Conservation (phyloP, 192 early-diverging fungal genomes). For the Podila epigama region DNA sequence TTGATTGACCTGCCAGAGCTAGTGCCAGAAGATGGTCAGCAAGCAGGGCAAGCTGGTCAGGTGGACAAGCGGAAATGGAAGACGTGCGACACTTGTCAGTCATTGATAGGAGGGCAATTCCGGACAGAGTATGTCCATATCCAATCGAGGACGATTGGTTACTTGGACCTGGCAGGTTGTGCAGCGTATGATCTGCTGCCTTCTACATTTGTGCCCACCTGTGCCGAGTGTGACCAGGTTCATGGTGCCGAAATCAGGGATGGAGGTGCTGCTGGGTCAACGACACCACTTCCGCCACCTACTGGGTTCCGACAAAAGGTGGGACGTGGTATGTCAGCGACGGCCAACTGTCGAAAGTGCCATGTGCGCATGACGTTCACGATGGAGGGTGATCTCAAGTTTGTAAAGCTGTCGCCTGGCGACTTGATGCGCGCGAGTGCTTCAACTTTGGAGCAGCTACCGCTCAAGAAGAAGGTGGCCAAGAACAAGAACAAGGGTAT, state of each 20-base stretch:
- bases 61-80: slow-evolving; percentile 52
- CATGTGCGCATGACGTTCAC: slow-evolving; percentile 54
- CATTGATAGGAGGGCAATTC: slow-evolving; percentile 61
- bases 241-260: slow-evolving; percentile 42
- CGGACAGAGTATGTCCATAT: slow-evolving; percentile 68
- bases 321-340: slow-evolving; percentile 45
- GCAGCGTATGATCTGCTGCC: slow-evolving; percentile 77
- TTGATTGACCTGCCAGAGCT: slow-evolving; percentile 69
- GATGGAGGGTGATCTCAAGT: slow-evolving; percentile 62
- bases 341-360: slow-evolving; percentile 50
- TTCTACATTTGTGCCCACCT: slow-evolving; percentile 72
- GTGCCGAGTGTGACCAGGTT: slow-evolving; percentile 68
- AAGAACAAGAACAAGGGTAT: slow-evolving; percentile 61
- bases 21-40: slow-evolving; percentile 30
- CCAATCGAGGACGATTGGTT: slow-evolving; percentile 66
- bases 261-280: slow-evolving; percentile 51
- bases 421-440: slow-evolving; percentile 27
- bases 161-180: slow-evolving; percentile 76
- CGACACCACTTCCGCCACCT: slow-evolving; percentile 24
- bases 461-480: slow-evolving; percentile 47
- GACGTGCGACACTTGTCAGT: slow-evolving; percentile 63
- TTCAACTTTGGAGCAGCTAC: slow-evolving; percentile 34
- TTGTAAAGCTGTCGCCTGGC: slow-evolving; percentile 56
- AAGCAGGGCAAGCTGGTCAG: neutral
- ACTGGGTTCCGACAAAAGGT: slow-evolving; percentile 47